phyloP scores from a whole-genome alignment of 2,329 filamentous ascomycete genomes.

The Hypoxylon sp. region DNA sequence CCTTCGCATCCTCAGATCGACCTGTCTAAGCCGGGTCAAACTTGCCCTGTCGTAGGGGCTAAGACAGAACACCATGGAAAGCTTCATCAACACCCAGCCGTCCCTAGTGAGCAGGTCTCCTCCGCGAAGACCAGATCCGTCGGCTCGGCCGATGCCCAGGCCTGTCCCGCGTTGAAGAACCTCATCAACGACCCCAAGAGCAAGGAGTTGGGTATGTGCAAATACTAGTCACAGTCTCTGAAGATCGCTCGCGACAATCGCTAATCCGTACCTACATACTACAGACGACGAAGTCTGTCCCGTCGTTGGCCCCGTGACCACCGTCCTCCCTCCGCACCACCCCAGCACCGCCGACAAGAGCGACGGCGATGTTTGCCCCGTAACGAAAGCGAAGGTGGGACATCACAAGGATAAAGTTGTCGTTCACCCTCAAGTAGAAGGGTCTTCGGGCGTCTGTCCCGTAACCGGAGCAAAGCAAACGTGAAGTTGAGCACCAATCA shows the following conservation, averaged over 20 bases:
- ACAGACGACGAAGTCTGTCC: constrained; percentile 61
- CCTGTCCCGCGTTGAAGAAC: constrained; percentile 57
- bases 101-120: constrained; percentile 51
- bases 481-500: constrained; percentile 3
- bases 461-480: constrained; percentile 55
- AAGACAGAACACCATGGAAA: constrained; percentile 60
- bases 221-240: neutral
- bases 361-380: constrained; percentile 57
- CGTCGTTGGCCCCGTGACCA: constrained; percentile 61
- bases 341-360: constrained; percentile 53
- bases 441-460: constrained; percentile 57
- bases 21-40: constrained; percentile 59
- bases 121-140: constrained; percentile 46
- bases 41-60: constrained; percentile 60
- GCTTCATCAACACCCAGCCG: constrained; percentile 59
- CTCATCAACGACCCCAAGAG: constrained; percentile 57
- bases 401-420: constrained; percentile 61
- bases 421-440: constrained; percentile 56
- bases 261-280: constrained; percentile 12
- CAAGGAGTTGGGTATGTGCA: constrained; percentile 54
- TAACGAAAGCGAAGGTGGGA: constrained; percentile 61
- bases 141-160: constrained; percentile 55
- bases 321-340: constrained; percentile 60
- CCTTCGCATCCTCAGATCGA: constrained; percentile 60
- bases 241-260: neutral